phyloP scores from a whole-genome alignment of 1,284 basidiomycete species.

The Porodaedalea pini region DNA sequence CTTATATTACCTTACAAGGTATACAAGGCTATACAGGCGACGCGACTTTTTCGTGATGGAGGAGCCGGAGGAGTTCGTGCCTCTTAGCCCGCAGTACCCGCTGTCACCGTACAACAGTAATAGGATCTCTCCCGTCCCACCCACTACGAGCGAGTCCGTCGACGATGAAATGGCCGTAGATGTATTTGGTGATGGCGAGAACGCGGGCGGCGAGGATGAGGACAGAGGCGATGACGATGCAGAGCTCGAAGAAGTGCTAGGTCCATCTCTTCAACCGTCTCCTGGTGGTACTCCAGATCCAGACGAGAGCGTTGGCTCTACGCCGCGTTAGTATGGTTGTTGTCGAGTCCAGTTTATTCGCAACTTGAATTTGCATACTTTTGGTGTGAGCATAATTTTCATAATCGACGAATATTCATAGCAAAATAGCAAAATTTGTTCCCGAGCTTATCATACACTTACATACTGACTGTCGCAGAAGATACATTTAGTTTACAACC shows the following conservation, averaged over 20 bases:
- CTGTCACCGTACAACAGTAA: slow-evolving; percentile 7
- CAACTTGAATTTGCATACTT: background rate
- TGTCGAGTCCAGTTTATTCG: background rate
- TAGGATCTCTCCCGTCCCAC: slow-evolving; percentile 9
- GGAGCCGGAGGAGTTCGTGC: slow-evolving; percentile 70
- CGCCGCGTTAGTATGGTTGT: background rate
- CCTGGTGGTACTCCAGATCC: slow-evolving; percentile 9
- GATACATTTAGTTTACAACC: slow-evolving; percentile 1
- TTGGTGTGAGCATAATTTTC: too few species aligned
- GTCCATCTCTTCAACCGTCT: slow-evolving; percentile 19
- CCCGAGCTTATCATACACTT: too few species aligned
- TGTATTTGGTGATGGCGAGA: slow-evolving; percentile 22
- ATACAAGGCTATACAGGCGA: too few species aligned
- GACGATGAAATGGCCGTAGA: slow-evolving; percentile 22
- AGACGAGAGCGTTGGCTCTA: slow-evolving; percentile 2
- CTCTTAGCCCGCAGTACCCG: slow-evolving; percentile 42
- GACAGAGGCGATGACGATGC: slow-evolving; percentile 33
- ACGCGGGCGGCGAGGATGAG: slow-evolving; percentile 23
- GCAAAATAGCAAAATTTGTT: too few species aligned
- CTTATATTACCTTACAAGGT: too few species aligned
- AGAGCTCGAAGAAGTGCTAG: slow-evolving; percentile 38
- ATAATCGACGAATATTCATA: too few species aligned
- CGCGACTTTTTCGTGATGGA: too few species aligned
- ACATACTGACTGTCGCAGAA: too few species aligned
- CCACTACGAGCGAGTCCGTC: background rate